Base-by-base conservation (phyloP, 352 stramenopile species). In the Globisporangium ultimum region DNA sequence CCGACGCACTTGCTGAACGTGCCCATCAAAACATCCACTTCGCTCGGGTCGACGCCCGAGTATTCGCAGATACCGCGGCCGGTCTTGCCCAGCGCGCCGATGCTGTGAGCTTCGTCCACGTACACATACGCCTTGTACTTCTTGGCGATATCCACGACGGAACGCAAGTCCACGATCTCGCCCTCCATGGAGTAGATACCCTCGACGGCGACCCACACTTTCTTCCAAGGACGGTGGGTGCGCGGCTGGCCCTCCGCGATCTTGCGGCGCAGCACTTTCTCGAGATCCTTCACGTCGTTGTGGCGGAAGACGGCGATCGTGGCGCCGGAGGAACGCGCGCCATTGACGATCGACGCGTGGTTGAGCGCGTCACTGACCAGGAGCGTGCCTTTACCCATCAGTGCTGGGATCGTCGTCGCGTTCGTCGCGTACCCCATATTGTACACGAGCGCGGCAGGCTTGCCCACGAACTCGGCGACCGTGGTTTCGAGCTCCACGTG, bases 361-460 rank as follows among this genome's bases (percentile, higher is more conserved):
- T 98, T 99, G 17, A 99, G 79, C 51, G 88, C 89, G 72, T 99
- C 97, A 61, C 79, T 96, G 34, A 99, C 76, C 55, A 98, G 87
- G 18, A 98, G 72, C 61, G 95, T 84, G 36, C 91, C 89, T 43
- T 82, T 78, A 47, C 78, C 73, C 58, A 98, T 87, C 12, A 99
- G 70, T 10, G 93, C 88, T 3, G 95, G 95, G 64, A 99, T 97
- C 8, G 89, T 95, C 9, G 93, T 97, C 48, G 89, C 72, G 71
- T 99, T 99, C 48, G 96, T 98, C 53, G 89, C 97, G 68, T 98
- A 99, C 24, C 97, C 97, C 92, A 98, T 98, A 68, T 98, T 98
- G 61, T 98, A 93, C 20, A 97, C 90, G 24, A 99, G 70, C 6
- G 90, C 89, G 22, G 93, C 94, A 20, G 98, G 88, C 67, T 98